Evolutionary conservation across 345 rosid genomes (phyloP).

Genomic region (Salix viminalis): DNA sequence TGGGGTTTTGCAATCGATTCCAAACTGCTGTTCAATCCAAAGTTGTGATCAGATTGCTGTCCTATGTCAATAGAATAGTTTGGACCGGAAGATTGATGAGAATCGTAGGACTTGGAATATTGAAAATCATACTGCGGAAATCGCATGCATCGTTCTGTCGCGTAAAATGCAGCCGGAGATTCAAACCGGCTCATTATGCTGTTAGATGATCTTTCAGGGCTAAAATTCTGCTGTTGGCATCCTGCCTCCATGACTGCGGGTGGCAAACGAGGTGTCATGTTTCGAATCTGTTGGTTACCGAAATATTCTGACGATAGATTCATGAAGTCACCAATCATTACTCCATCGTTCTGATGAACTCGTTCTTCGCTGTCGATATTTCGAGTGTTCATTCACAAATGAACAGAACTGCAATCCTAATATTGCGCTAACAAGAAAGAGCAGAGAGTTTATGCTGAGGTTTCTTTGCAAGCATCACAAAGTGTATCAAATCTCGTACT

Average conservation of each 20-base stretch:
- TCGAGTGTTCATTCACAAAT: constrained; percentile 37
- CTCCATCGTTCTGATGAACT: constrained; percentile 26
- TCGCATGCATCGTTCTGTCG: constrained; percentile 52
- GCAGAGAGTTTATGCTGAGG: background rate
- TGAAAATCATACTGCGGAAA: constrained; percentile 33
- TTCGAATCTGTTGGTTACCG: constrained; percentile 22
- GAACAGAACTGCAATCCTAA: constrained; percentile 1
- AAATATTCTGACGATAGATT: constrained; percentile 7
- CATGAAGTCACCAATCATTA: constrained; percentile 12
- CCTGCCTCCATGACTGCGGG: constrained; percentile 19
- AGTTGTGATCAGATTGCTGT: constrained; percentile 13
- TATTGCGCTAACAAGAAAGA: background rate
- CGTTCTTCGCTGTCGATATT: constrained; percentile 31
- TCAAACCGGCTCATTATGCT: constrained; percentile 42
- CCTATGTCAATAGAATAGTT: constrained; percentile 15
- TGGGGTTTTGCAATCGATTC: constrained; percentile 23
- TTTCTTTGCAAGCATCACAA: constrained; percentile 10
- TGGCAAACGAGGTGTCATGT: constrained; percentile 14
- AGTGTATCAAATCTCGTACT: constrained; percentile 17
- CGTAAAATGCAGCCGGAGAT: constrained; percentile 51
- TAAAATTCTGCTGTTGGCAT: constrained; percentile 7
- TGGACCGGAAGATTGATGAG: constrained; percentile 17
- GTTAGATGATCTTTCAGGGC: constrained; percentile 28
- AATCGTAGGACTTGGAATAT: constrained; percentile 21
- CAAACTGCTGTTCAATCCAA: constrained; percentile 22